Conservation (phyloP, 306 rosid genomes). For the apple (Malus domestica) region ASM211411v1 NC_041794.1:36056001-36056500, state of each 20-base stretch:
- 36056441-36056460: background rate
- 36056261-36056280: background rate
- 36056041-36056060: background rate
- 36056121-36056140: no score
- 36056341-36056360: background rate
- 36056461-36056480: background rate
- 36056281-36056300: background rate
- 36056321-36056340: background rate
- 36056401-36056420: background rate
- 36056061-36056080: background rate
- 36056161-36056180: no score
- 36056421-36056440: background rate
- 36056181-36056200: background rate
- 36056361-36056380: background rate
- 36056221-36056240: background rate
- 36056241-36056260: background rate
- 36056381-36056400: background rate
- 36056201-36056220: background rate
- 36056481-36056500: background rate
- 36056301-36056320: background rate
- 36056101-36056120: no score
- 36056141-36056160: no score
- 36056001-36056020: no score
- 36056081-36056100: background rate
- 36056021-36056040: no score